A percentile compares a stretch with the other conserved stretches of the same genome.
These are phyloP conservation scores for Tarenaya hassleriana DNA, from an alignment of 345 rosid genomes.

Conservation along the genomic window DNA sequence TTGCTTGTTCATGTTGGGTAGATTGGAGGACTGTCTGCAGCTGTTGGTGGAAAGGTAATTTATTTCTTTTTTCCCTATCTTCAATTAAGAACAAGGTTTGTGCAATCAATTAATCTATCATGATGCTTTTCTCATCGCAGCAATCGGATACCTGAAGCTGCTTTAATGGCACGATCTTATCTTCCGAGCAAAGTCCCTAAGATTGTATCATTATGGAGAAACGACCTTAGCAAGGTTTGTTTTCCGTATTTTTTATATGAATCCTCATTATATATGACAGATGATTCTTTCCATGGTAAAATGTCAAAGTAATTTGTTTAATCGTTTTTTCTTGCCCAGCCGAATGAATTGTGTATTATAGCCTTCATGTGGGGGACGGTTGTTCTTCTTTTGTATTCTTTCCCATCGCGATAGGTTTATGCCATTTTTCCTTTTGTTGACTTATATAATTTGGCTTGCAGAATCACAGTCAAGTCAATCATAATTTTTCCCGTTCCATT, in stretches of 20 bases:
- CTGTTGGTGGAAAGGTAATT: slow-evolving; percentile 82
- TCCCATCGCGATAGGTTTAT: too few species aligned
- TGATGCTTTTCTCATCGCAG: slow-evolving; percentile 42
- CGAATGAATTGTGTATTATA: too few species aligned
- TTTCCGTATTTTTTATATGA: slow-evolving; percentile 3
- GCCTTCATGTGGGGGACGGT: too few species aligned
- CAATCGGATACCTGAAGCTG: slow-evolving; percentile 98
- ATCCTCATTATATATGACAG: neutral
- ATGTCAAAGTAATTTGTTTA: too few species aligned
- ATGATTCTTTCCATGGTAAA: too few species aligned
- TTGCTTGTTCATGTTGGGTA: slow-evolving; percentile 87
- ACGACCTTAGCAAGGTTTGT: slow-evolving; percentile 74
- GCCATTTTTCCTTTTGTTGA: too few species aligned
- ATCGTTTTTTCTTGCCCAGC: too few species aligned
- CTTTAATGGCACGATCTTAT: slow-evolving; percentile 92
- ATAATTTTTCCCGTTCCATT: too few species aligned
- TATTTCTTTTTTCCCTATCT: slow-evolving; percentile 4
- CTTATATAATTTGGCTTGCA: too few species aligned
- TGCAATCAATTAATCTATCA: slow-evolving; percentile 8
- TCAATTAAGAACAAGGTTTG: slow-evolving; percentile 16
- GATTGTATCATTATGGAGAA: slow-evolving; percentile 88
- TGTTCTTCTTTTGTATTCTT: too few species aligned
- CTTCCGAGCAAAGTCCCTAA: slow-evolving; percentile 94
- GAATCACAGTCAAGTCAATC: too few species aligned
- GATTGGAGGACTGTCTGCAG: slow-evolving; percentile 85